These are phyloP conservation scores for Gremmenia infestans DNA, from an alignment of 2,329 filamentous ascomycete species.

Conservation along the genomic window DNA sequence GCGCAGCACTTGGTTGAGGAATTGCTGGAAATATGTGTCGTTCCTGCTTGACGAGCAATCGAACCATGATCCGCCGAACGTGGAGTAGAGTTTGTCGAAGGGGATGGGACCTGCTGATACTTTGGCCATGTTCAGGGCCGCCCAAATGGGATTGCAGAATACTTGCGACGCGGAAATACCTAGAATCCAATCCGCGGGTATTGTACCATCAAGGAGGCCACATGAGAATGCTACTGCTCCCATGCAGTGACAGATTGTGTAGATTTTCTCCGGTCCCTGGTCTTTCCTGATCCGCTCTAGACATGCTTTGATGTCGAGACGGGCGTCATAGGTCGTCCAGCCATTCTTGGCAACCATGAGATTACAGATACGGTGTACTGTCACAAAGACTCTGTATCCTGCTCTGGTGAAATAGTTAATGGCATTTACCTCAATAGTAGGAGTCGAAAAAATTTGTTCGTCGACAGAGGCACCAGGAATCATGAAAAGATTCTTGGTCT, in stretches of 20 bases:
- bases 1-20: conserved; percentile 51
- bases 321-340: conserved; percentile 56
- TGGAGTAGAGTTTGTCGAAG: conserved; percentile 45
- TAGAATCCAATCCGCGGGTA: conserved; percentile 50
- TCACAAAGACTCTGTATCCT: conserved; percentile 55
- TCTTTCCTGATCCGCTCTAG: conserved; percentile 46
- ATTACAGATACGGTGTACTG: conserved; percentile 54
- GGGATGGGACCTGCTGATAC: conserved; percentile 42
- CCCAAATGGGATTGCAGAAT: conserved; percentile 59
- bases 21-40: conserved; percentile 45
- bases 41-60: conserved; percentile 43
- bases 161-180: conserved; percentile 57
- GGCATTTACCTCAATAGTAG: conserved; percentile 58
- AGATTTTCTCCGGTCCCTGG: conserved; percentile 39
- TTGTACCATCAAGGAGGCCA: conserved; percentile 58
- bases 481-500: conserved; percentile 51
- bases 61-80: conserved; percentile 50
- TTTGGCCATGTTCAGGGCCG: conserved; percentile 51
- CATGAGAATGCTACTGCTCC: conserved; percentile 54
- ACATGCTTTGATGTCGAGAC: conserved; percentile 53
- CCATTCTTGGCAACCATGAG: conserved; percentile 44
- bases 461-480: conserved; percentile 59
- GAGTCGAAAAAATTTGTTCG: conserved; percentile 57
- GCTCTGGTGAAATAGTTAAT: conserved; percentile 57
- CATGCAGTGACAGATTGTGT: conserved; percentile 59